Percentiles rank a stretch among this genome's conserved stretches.
Conservation (phyloP, 345 rosid species). For the Salix suchowensis region DNA sequence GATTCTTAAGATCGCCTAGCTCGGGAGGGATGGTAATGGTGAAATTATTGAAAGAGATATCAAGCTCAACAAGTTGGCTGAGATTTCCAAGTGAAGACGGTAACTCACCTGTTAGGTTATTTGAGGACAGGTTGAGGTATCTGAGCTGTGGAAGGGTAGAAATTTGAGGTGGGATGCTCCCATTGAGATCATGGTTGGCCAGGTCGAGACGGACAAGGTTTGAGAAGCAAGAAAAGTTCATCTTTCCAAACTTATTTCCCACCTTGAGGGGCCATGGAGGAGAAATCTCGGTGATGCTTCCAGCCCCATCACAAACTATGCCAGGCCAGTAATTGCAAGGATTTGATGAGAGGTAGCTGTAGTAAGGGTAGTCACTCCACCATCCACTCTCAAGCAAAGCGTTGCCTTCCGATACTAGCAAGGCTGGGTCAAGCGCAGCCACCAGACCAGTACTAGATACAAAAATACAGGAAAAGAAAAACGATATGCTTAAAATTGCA, state of each 20-base stretch:
- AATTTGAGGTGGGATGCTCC: constrained; percentile 8
- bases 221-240: constrained; percentile 14
- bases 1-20: too few species aligned
- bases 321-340: constrained; percentile 3
- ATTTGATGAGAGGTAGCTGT: too few species aligned
- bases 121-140: neutral
- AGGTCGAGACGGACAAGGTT: constrained; percentile 1
- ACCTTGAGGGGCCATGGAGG: accelerated
- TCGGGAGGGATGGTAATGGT: too few species aligned
- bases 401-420: neutral
- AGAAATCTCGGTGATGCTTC: neutral
- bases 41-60: neutral
- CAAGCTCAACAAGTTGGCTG: neutral
- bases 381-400: neutral
- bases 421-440: neutral
- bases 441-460: too few species aligned
- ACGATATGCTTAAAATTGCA: too few species aligned
- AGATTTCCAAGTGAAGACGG: constrained; percentile 6
- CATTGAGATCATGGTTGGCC: accelerated
- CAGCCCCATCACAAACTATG: neutral
- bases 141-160: constrained; percentile 4
- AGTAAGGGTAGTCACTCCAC: too few species aligned
- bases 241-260: neutral
- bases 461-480: too few species aligned
- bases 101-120: constrained; percentile 3